Evolutionary conservation across 768 basidiomycete species (phyloP).

Genomic region (Xerocomellus dryophilus): DNA sequence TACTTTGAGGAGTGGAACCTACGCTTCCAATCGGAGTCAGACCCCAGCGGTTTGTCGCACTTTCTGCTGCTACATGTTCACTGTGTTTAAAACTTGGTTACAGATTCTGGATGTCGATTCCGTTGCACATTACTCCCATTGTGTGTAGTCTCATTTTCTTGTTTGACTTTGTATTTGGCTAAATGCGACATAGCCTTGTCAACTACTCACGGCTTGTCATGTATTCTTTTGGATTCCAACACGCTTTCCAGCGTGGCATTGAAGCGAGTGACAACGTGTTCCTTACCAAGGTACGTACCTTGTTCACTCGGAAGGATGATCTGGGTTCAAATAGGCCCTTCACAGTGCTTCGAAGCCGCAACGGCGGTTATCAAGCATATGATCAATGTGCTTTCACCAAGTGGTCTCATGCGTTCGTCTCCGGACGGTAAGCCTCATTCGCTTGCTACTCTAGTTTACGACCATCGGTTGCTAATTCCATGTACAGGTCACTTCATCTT

Average conservation of each 20-base stretch:
- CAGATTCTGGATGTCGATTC: conserved; percentile 59
- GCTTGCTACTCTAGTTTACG: not conserved
- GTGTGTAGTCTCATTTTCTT: conserved; percentile 43
- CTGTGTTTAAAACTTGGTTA: not conserved
- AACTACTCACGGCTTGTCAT: conserved; percentile 79
- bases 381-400: conserved; percentile 62
- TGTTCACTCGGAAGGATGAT: not conserved
- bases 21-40: conserved; percentile 58
- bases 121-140: conserved; percentile 70
- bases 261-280: conserved; percentile 60
- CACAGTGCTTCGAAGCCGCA: conserved; percentile 64
- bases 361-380: conserved; percentile 63
- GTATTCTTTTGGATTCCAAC: conserved; percentile 85
- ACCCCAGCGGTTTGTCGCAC: conserved; percentile 46
- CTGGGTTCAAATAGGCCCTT: not conserved
- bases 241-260: conserved; percentile 71
- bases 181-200: conserved; percentile 49
- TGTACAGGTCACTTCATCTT: conserved; percentile 68
- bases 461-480: not conserved
- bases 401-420: conserved; percentile 73
- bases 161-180: conserved; percentile 4
- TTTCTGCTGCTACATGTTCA: too few relatives aligned
- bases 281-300: conserved; percentile 53
- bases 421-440: conserved; percentile 59
- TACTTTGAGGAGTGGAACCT: conserved; percentile 68